Evolutionary conservation across 1,284 basidiomycete species (phyloP).

Genomic region (Meira miltonrushii): DNA sequence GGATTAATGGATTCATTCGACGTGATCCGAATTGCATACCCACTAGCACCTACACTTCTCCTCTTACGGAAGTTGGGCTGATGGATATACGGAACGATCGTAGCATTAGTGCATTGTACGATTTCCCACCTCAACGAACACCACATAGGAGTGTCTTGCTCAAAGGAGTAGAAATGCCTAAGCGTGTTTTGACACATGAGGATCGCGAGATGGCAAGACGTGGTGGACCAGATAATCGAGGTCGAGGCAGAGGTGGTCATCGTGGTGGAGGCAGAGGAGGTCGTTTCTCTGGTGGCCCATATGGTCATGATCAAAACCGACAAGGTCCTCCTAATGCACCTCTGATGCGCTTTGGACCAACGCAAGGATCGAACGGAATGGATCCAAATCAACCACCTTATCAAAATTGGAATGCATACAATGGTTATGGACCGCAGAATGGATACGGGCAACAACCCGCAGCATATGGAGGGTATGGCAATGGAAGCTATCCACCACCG

Average conservation of each 20-base stretch:
- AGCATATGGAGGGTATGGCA: no score
- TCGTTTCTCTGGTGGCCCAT: no score
- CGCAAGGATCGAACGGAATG: no score
- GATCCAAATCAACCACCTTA: no score
- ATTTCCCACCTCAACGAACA: slow-evolving; percentile 77
- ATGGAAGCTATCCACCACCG: no score
- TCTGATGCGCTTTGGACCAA: no score
- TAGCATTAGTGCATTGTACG: slow-evolving; percentile 79
- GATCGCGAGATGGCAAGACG: slow-evolving; percentile 68
- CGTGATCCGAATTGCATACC: slow-evolving; percentile 85
- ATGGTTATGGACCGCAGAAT: no score
- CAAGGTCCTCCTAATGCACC: no score
- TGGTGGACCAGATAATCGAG: slow-evolving; percentile 46
- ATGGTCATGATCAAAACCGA: no score
- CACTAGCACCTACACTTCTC: slow-evolving; percentile 79
- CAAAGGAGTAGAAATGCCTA: slow-evolving; percentile 65
- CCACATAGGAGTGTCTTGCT: slow-evolving; percentile 82
- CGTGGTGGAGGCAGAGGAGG: slow-evolving; percentile 2
- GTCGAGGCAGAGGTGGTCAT: slow-evolving; percentile 31
- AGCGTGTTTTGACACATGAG: slow-evolving; percentile 63
- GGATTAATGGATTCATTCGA: slow-evolving; percentile 73
- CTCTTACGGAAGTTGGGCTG: slow-evolving; percentile 56
- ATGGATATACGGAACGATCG: slow-evolving; percentile 79
- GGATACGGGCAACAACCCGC: no score
- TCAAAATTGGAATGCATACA: no score